Conservation (phyloP, 2,329 filamentous ascomycete genomes). For the Penicillium sp. region DNA sequence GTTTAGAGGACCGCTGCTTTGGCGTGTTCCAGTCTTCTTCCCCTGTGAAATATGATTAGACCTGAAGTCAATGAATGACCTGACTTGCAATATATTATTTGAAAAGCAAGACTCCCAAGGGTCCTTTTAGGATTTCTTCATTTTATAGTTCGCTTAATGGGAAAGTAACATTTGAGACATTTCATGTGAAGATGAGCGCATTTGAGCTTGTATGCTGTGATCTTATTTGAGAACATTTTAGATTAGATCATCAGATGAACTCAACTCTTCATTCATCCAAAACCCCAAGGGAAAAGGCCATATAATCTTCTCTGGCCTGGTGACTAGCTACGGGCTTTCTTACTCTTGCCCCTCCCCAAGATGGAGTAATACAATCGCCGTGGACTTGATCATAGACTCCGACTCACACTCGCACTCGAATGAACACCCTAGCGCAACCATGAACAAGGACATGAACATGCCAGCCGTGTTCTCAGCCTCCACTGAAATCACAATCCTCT, state of each 20-base stretch:
- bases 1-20: slow-evolving; percentile 10
- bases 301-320: neutral
- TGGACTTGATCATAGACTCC: neutral
- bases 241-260: neutral
- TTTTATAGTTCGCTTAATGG: neutral
- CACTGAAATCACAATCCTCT: slow-evolving; percentile 4
- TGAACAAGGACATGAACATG: neutral
- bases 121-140: neutral
- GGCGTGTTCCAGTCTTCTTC: slow-evolving; percentile 9
- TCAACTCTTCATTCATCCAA: neutral
- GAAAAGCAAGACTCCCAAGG: neutral
- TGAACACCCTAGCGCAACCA: neutral
- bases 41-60: slow-evolving; percentile 23
- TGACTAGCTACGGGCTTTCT: neutral
- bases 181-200: neutral
- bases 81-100: slow-evolving; percentile 10
- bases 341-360: neutral
- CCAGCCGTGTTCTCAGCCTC: slow-evolving; percentile 1
- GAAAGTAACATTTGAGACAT: neutral
- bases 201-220: neutral
- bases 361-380: neutral
- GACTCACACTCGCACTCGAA: neutral
- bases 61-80: slow-evolving; percentile 10
- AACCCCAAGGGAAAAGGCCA: neutral
- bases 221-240: neutral